Evolutionary conservation across 2,329 filamentous ascomycete genomes (phyloP).

Genomic region (Ilyonectria robusta): DNA sequence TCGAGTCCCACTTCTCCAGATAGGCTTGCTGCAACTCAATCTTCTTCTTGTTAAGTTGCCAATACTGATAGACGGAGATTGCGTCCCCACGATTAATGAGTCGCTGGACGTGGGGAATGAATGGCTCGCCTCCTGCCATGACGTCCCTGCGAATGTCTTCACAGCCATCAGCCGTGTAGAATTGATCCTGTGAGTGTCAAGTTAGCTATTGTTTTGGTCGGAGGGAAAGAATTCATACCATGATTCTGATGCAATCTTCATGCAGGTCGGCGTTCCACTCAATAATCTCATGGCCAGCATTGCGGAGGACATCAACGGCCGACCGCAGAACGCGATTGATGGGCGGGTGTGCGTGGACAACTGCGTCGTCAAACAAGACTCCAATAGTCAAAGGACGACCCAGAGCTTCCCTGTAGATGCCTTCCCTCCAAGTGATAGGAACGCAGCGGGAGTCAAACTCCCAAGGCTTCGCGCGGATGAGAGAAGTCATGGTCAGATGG

Average conservation of each 20-base stretch:
- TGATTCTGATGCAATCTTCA: conserved; percentile 67
- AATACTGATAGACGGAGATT: conserved; percentile 76
- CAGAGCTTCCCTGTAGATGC: conserved; percentile 57
- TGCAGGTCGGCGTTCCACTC: conserved; percentile 67
- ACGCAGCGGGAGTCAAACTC: conserved; percentile 66
- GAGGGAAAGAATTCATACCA: conserved; percentile 52
- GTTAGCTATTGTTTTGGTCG: not conserved
- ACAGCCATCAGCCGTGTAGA: conserved; percentile 74
- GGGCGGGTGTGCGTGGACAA: conserved; percentile 69
- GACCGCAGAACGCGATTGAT: conserved; percentile 61
- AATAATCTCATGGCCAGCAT: conserved; percentile 68
- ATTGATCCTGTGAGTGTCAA: conserved; percentile 62
- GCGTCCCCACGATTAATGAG: conserved; percentile 66
- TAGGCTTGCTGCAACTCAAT: conserved; percentile 58
- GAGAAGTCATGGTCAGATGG: conserved; percentile 60
- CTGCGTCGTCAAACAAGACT: conserved; percentile 65
- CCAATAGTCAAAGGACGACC: conserved; percentile 64
- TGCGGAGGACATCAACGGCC: conserved; percentile 54
- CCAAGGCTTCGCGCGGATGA: conserved; percentile 67
- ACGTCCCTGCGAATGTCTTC: conserved; percentile 73
- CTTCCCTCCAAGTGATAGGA: conserved; percentile 68
- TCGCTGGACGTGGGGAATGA: conserved; percentile 70
- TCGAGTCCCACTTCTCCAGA: conserved; percentile 70
- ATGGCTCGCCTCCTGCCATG: conserved; percentile 69
- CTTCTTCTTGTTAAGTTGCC: conserved; percentile 76